Evolutionary conservation across 345 rosid genomes (phyloP).

Genomic region (Camelina laxa): DNA sequence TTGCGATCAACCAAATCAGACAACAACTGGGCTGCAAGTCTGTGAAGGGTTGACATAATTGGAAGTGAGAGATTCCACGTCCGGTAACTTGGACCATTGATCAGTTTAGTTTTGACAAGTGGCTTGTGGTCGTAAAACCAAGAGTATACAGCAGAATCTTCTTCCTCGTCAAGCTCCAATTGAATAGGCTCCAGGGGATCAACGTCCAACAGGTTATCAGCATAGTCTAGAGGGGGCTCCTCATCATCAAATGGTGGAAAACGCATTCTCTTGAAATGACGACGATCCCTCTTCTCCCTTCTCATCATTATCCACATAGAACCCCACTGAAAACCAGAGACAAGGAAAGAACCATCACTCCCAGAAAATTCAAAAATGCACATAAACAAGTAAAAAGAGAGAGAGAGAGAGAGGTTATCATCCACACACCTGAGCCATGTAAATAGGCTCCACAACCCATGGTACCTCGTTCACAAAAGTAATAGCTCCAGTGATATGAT

Average conservation of each 20-base stretch:
- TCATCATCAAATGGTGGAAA: conserved; percentile 99
- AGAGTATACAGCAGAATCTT: conserved; percentile 95
- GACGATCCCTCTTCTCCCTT: conserved; percentile 98
- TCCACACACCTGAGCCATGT: conserved; percentile 83
- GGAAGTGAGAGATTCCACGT: conserved; percentile 99
- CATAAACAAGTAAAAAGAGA: not conserved
- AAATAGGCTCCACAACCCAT: conserved; percentile 93
- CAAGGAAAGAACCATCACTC: conserved; percentile 14
- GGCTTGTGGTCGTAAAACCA: conserved; percentile 99
- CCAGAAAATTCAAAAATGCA: conserved; percentile 3
- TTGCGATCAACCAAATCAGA: conserved; percentile 95
- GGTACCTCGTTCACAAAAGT: conserved; percentile 93
- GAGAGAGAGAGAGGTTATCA: conserved; percentile 3
- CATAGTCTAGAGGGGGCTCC: conserved; percentile 98
- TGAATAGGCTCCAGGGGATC: conserved; percentile 99
- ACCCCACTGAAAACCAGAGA: conserved; percentile 72
- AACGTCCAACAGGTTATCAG: conserved; percentile 95
- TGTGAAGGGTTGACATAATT: conserved; percentile 98
- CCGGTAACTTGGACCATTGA: conserved; percentile 97
- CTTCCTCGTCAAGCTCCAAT: conserved; percentile 92
- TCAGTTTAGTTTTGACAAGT: conserved; percentile 93
- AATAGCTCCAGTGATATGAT: conserved; percentile 91
- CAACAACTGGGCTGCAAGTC: conserved; percentile 96
- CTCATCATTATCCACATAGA: conserved; percentile 99
- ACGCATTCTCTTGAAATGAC: conserved; percentile 98